Evolutionary conservation across 352 stramenopile species (phyloP).

Genomic region (Pythium aquatile): DNA sequence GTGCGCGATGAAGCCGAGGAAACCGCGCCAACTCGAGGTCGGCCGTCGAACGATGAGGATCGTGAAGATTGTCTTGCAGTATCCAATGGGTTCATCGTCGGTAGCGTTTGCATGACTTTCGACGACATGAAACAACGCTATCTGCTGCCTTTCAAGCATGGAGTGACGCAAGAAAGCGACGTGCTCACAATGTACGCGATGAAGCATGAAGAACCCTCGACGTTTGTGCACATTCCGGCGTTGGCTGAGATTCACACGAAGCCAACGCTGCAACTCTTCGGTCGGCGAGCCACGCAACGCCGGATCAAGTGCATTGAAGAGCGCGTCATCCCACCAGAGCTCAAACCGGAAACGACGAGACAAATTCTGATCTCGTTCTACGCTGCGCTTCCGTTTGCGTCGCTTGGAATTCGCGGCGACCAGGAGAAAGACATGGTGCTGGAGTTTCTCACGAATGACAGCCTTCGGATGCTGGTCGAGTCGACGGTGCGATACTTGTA

Average conservation of each 20-base stretch:
- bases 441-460: slow-evolving; percentile 27
- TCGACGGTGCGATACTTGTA: slow-evolving; percentile 40
- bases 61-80: slow-evolving; percentile 3
- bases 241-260: slow-evolving; percentile 18
- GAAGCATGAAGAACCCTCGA: slow-evolving; percentile 31
- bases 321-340: slow-evolving; percentile 30
- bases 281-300: slow-evolving; percentile 36
- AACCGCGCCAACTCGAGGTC: not conserved
- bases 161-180: slow-evolving; percentile 33
- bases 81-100: slow-evolving; percentile 39
- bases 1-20: slow-evolving; percentile 2
- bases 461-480: slow-evolving; percentile 41
- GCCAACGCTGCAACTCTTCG: slow-evolving; percentile 30
- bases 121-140: slow-evolving; percentile 76
- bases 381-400: slow-evolving; percentile 38
- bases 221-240: slow-evolving; percentile 32
- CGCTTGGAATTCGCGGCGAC: slow-evolving; percentile 38
- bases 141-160: slow-evolving; percentile 62
- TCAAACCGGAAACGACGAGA: slow-evolving; percentile 31
- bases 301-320: slow-evolving; percentile 49
- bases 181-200: slow-evolving; percentile 48
- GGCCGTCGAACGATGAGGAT: slow-evolving; percentile 8
- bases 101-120: slow-evolving; percentile 57
- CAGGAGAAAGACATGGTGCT: slow-evolving; percentile 32
- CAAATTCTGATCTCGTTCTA: slow-evolving; percentile 55